Evolutionary conservation across 257 asterid genomes (phyloP), one percentile per base, ranked within the genome.

Genomic region (Solanum phureja): DNA sequence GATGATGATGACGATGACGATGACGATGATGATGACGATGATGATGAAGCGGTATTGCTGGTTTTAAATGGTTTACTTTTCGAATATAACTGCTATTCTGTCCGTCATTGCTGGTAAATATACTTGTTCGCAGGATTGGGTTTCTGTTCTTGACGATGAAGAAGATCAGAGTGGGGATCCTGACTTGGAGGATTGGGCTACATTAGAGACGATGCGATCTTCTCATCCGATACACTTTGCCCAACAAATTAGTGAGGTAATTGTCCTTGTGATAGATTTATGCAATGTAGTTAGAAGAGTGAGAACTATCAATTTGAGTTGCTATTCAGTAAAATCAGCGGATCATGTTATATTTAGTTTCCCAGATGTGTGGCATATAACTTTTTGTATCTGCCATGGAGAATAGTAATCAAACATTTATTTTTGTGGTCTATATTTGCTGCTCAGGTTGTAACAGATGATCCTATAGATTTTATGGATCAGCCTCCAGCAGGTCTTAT

Each of bases 221-320:
- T 94, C 98, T 90, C 99, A 97, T 93, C 99, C 99, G 33, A 95
- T 97, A 93, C 89, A 94, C 90, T 97, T 97, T 76, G 98, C 99
- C 92, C 93, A 92, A 89, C 95, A 91, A 90, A 87, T 97, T 68
- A 86, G 98, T 27, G 99, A 97, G 92, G 99, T 97, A 81, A 46
- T 44, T 81, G 85, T 81, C 68, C 84, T 77, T 24, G 11, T 81
- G 68, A 46, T 81, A 81, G 56, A 29, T 46, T 79, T 46, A 27
- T 44, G 40, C 42, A 46, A 16, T 10, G 19, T 46, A 29, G 42
- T 44, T 44, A 81, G 11, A 81, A 46, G 40, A 44, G 68, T 46
- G 85, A 81, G 38, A 81, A 46, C 85, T 46, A 81, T 81, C 68
- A 27, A 29, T 81, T 46, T 81, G 40, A 29, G 24, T 81, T 27